Conservation (phyloP, 208 protist species). For the Trypanosoma melophagium region DNA sequence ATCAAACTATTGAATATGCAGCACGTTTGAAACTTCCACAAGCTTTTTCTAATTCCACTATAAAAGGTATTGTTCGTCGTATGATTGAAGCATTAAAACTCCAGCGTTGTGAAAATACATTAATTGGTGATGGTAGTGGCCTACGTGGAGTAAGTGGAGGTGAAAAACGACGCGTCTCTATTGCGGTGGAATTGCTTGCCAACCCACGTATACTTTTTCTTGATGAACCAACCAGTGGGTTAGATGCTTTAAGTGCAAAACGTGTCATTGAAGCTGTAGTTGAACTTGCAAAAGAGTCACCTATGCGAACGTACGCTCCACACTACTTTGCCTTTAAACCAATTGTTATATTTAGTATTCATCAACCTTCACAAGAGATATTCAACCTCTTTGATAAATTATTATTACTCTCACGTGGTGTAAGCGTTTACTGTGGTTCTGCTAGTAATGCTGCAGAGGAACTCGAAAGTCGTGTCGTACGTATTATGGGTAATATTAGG, state of each 20-base stretch:
- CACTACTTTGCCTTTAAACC: conserved; percentile 88
- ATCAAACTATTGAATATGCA: conserved; percentile 86
- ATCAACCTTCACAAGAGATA: conserved; percentile 90
- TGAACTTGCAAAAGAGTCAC: conserved; percentile 77
- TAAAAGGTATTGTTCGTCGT: conserved; percentile 59
- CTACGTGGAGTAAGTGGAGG: conserved; percentile 88
- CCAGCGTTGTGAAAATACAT: conserved; percentile 72
- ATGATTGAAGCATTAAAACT: conserved; percentile 73
- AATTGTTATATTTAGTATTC: conserved; percentile 92
- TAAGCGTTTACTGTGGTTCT: conserved; percentile 85
- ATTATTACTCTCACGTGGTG: conserved; percentile 78
- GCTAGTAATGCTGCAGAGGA: conserved; percentile 53
- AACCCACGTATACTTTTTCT: conserved; percentile 91
- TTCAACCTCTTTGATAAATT: conserved; percentile 88
- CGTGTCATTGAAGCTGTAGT: conserved; percentile 82
- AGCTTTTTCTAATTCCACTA: conserved; percentile 68
- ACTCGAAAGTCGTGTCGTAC: conserved; percentile 55
- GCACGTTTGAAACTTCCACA: conserved; percentile 88
- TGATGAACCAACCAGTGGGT: conserved; percentile 90
- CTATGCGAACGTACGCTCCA: conserved; percentile 75
- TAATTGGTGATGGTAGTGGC: conserved; percentile 68
- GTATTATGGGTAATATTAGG: conserved; percentile 43
- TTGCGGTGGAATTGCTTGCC: conserved; percentile 90
- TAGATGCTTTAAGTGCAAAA: conserved; percentile 83
- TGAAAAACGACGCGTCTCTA: conserved; percentile 90